Conservation (phyloP, 306 rosid species). For the Vicia villosa region DNA sequence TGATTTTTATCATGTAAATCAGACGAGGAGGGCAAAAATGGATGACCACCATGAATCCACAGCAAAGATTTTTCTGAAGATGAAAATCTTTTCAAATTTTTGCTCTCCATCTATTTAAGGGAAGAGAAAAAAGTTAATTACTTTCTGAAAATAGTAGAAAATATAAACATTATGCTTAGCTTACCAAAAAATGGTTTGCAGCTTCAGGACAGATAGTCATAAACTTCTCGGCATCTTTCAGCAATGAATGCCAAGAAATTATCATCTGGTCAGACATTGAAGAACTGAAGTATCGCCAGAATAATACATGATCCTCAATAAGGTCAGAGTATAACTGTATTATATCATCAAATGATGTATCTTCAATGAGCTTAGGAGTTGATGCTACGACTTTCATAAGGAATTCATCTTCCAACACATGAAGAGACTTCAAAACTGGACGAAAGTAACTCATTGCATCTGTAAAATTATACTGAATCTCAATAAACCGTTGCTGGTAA, state of each 20-base stretch:
- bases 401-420: conserved; percentile 62
- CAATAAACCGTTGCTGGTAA: conserved; percentile 61
- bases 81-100: conserved; percentile 45
- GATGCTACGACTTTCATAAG: conserved; percentile 55
- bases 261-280: conserved; percentile 51
- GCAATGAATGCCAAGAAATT: conserved; percentile 67
- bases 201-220: conserved; percentile 56
- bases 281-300: conserved; percentile 58
- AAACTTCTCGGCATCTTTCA: conserved; percentile 58
- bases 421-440: conserved; percentile 57
- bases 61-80: conserved; percentile 66
- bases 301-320: conserved; percentile 62
- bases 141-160: conserved; percentile 2
- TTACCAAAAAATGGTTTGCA: conserved; percentile 62
- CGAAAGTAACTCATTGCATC: conserved; percentile 37
- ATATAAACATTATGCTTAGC: conserved; percentile 26
- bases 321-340: conserved; percentile 57
- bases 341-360: conserved; percentile 51
- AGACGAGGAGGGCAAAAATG: conserved; percentile 63
- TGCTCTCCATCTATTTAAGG: conserved; percentile 53
- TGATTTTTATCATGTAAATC: conserved; percentile 57
- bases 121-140: conserved; percentile 8
- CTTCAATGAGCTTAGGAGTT: conserved; percentile 53
- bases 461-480: conserved; percentile 40
- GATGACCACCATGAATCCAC: conserved; percentile 95